Evolutionary conservation across 345 rosid genomes (phyloP).

Genomic region (Triadica sebifera): DNA sequence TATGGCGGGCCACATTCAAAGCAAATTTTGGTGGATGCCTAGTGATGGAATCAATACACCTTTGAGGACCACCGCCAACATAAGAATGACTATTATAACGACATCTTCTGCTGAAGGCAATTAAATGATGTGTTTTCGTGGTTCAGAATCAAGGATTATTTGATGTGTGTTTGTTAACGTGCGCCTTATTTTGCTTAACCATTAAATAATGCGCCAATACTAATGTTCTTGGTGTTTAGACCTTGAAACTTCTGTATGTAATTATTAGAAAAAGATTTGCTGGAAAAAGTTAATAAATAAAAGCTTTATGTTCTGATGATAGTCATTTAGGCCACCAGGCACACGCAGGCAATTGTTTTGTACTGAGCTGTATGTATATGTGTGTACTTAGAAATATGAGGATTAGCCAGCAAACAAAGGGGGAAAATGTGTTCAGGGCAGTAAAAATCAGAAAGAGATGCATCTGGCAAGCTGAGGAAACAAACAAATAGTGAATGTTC

Average conservation of each 20-base stretch:
- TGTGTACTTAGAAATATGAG: background rate
- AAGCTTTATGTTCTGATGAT: background rate
- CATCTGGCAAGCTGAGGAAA: background rate
- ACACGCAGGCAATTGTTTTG: background rate
- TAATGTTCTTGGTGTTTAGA: background rate
- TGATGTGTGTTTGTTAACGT: background rate
- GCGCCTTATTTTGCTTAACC: background rate
- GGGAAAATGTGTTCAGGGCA: background rate
- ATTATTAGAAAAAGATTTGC: background rate
- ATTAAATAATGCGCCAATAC: background rate
- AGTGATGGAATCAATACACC: slow-evolving; percentile 16
- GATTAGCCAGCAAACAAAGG: background rate
- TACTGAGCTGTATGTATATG: background rate
- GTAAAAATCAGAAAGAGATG: background rate
- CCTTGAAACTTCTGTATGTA: background rate
- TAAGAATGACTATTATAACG: background rate
- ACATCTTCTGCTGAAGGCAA: background rate
- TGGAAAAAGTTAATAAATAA: no score
- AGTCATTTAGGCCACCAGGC: background rate
- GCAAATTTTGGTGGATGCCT: slow-evolving; percentile 9
- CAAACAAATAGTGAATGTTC: slow-evolving; percentile 11
- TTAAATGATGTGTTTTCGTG: background rate
- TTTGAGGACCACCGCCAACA: background rate
- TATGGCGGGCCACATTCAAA: slow-evolving; percentile 9
- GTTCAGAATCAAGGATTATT: background rate